These are phyloP conservation scores for Saccharomycopsis amapae DNA, from an alignment of 805 yeast species.

Conservation along the genomic window DNA sequence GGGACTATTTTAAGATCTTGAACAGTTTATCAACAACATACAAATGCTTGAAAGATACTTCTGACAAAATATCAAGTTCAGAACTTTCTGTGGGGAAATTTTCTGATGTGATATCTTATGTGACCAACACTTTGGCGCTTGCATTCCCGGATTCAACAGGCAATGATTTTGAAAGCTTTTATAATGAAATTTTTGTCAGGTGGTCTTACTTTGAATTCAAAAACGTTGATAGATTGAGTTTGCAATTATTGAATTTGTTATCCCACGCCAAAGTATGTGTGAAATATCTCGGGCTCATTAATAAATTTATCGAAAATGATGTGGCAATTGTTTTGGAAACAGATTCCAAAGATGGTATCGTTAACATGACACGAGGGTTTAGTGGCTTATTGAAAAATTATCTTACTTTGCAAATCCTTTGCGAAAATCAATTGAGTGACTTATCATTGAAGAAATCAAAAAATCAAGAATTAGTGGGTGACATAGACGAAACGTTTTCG, in stretches of 20 bases:
- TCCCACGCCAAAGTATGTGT: background rate
- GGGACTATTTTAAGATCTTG: background rate
- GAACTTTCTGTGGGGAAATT: conserved; percentile 1
- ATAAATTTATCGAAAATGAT: conserved; percentile 1
- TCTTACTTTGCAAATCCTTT: background rate
- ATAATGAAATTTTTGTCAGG: no score
- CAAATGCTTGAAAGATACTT: background rate
- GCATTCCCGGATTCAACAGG: background rate
- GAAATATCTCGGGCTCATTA: background rate
- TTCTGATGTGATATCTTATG: background rate
- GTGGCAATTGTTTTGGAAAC: conserved; percentile 1
- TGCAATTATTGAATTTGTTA: background rate
- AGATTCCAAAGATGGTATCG: background rate
- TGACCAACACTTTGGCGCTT: background rate
- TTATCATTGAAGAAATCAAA: no score
- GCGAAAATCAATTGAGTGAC: background rate
- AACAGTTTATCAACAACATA: background rate
- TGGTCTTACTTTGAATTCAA: conserved; percentile 2
- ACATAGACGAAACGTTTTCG: background rate
- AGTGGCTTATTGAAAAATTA: conserved; percentile 1
- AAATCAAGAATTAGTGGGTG: background rate
- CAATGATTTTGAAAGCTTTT: no score
- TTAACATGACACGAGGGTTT: no score
- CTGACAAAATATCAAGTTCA: background rate
- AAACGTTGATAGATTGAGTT: background rate